Percentiles rank a stretch among this genome's conserved stretches.
These are phyloP conservation scores for Trichoderma polysporum DNA, from an alignment of 2,329 filamentous ascomycete species.

Conservation along the genomic window DNA sequence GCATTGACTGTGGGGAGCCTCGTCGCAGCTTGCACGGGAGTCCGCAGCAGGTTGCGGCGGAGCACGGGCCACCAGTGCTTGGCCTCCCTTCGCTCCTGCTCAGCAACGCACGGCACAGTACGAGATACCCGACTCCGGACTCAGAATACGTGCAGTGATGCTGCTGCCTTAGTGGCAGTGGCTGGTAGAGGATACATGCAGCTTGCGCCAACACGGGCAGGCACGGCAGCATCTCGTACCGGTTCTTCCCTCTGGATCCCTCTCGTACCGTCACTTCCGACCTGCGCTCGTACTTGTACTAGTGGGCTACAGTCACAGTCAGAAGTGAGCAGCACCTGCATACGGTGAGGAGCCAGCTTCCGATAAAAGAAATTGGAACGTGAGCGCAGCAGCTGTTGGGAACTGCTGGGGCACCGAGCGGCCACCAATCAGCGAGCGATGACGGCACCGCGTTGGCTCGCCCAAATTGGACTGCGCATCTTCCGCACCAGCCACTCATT, in stretches of 20 bases:
- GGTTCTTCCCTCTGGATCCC: not conserved
- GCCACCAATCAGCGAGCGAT: not conserved
- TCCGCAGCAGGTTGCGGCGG: constrained; percentile 12
- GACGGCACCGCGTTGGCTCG: constrained; percentile 4
- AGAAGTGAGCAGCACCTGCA: constrained; percentile 4
- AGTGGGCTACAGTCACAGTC: not conserved
- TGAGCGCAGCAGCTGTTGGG: not conserved
- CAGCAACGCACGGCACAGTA: not conserved
- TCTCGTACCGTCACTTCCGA: not conserved
- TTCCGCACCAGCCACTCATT: constrained; percentile 21
- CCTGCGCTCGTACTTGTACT: not conserved
- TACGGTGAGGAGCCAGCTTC: constrained; percentile 15
- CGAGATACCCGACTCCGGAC: not conserved
- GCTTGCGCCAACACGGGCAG: not conserved
- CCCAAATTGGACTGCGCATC: constrained; percentile 4
- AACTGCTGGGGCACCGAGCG: constrained; percentile 6
- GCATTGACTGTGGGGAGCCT: not conserved
- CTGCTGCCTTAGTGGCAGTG: too few relatives aligned
- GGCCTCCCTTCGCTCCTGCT: not conserved
- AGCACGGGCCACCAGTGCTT: constrained; percentile 15
- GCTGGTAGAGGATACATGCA: too few relatives aligned
- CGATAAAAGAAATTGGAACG: not conserved
- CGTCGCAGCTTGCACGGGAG: constrained; percentile 6
- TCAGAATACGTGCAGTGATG: not conserved
- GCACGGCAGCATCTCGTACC: not conserved